Evolutionary conservation across 768 basidiomycete genomes (phyloP), one percentile per base, ranked within the genome.

Genomic region (Russula virescens): DNA sequence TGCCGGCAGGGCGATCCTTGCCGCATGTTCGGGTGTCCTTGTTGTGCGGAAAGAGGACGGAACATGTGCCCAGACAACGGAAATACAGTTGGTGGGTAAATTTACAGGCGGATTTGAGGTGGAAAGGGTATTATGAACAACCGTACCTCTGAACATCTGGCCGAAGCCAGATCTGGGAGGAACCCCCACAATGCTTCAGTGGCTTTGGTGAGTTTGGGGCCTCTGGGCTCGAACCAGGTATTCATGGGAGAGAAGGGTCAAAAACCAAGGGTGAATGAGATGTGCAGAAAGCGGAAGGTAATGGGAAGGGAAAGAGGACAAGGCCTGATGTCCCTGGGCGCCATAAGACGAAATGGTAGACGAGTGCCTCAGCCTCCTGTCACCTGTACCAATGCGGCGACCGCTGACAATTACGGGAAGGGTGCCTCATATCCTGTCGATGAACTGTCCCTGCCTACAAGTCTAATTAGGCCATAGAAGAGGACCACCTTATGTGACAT

Each of bases 221-320:
- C n/a, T n/a, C n/a, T n/a, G n/a, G n/a, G n/a, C n/a, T n/a, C 75
- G 61, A 87, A 86, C 45, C 87, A 73, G 74, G 80, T 85, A 76
- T 81, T 85, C 84, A 85, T 86, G 43, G 69, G 52, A 46, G 25
- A 28, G 13, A 58, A 31, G 25, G 5, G 48, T 40, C 28, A 23
- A 48, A 16, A 10, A 31, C 4, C 18, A 43, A 28, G 43, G 40
- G 43, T 25, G 34, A 21, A 43, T 11, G 34, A 13, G 47, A 61
- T 19, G 35, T 16, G 21, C 9, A 49, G 23, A 42, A 55, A 21
- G 35, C 21, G 42, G 9, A 23, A 19, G 40, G 38, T 21, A 38
- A 54, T 21, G 43, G 16, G 43, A 54, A 35, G n/a, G 34, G 48
- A 26, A 45, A 11, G 43, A 38, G 64, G 42, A 38, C 43, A 21